These are phyloP conservation scores for Leccinum fallax DNA, from an alignment of 1,284 basidiomycete genomes.

Conservation along the genomic window DNA sequence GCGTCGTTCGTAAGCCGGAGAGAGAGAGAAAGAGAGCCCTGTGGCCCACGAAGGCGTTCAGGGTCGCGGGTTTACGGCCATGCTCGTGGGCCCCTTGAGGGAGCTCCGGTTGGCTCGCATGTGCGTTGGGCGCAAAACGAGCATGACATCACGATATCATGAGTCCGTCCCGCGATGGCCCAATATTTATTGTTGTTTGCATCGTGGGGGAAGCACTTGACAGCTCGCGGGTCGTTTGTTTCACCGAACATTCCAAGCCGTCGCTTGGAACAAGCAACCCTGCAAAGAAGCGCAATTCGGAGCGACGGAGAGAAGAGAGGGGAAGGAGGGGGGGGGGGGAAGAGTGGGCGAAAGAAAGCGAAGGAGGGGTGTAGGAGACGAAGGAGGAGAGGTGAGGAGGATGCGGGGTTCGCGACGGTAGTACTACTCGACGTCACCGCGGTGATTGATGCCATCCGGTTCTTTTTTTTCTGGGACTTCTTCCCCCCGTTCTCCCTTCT, in stretches of 20 bases:
- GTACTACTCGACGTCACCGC: neutral
- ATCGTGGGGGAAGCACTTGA: neutral
- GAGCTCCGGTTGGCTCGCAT: neutral
- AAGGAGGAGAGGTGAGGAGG: neutral
- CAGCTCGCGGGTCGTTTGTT: neutral
- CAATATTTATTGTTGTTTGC: neutral
- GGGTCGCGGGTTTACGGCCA: slow-evolving; percentile 16
- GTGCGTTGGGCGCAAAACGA: slow-evolving; percentile 1
- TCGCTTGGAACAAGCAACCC: neutral
- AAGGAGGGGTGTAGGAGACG: neutral
- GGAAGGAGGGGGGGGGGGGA: neutral
- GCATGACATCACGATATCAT: neutral
- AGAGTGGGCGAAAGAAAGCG: neutral
- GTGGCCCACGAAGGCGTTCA: slow-evolving; percentile 7
- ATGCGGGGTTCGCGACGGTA: neutral
- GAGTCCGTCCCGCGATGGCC: neutral
- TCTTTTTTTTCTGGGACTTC: neutral
- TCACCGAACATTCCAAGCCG: neutral
- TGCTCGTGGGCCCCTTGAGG: neutral
- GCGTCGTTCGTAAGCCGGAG: neutral
- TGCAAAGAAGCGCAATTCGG: neutral
- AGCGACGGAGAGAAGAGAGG: neutral
- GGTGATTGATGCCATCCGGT: neutral
- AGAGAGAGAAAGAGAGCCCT: neutral
- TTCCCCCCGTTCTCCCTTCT: neutral